Base-by-base conservation (phyloP, 805 yeast genomes). In the Candida ascalaphidarum region DNA sequence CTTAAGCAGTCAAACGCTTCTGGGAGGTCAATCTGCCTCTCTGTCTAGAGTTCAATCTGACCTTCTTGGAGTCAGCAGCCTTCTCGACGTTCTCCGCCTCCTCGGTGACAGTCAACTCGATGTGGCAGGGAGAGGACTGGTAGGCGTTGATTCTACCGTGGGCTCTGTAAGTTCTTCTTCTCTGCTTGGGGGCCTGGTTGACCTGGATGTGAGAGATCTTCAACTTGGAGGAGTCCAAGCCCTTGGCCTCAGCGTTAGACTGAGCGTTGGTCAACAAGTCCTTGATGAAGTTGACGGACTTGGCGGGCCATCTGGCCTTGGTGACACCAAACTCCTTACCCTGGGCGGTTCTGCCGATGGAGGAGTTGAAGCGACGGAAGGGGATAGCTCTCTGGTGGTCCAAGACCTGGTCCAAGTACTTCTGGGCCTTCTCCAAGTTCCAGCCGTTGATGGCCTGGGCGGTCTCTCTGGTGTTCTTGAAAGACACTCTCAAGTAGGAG, bases 161-260 rank as follows among this genome's bases (percentile, higher is more conserved):
- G 58, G 99, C 99, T 81, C 99, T 88, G 95, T 75, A 92, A 61
- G 98, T 92, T 77, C 99, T 86, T 78, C 99, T 89, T 80, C 97
- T 92, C 76, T 85, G 94, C 75, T 86, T 86, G 74, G 99, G 98
- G 59, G 98, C 98, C 69, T 86, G 95, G 94, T 92, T 92, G 61
- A 89, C 98, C 78, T 92, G 98, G 65, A 92, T 89, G 83, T 92
- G 97, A 52, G 94, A 80, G 61, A 92, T 77, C 72, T 81, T 81
- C 65, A 92, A 82, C 67, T 82, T 84, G 55, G 94, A 75, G 55
- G 82, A 77, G 67, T 92, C 96, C 71, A 92, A 85, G 60, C 98
- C 98, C 79, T 92, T 92, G 55, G 95, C 44, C 39, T 41, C 97
- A 68, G 98, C 98, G 76, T 89, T 92, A 58, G 98, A 81, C 68